These are phyloP conservation scores for Thinopyrum elongatum DNA, from an alignment of 176 grass and related monocot genomes.

Conservation along the genomic window DNA sequence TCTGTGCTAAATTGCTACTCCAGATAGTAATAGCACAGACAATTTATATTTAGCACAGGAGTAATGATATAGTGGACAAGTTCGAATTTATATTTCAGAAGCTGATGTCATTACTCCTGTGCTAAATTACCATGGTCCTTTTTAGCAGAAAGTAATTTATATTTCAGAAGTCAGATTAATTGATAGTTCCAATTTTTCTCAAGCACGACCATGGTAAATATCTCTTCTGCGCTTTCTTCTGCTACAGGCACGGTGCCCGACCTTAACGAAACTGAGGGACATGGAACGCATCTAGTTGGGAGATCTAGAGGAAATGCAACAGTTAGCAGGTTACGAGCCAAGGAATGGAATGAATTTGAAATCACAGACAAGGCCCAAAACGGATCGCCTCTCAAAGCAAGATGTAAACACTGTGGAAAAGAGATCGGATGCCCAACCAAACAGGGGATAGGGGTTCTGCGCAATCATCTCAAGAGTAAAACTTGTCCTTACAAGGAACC, in stretches of 20 bases:
- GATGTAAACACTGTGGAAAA: background rate
- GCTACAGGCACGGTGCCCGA: background rate
- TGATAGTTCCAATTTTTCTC: no score
- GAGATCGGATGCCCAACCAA: background rate
- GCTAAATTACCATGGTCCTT: no score
- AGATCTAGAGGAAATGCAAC: background rate
- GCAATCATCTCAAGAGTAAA: slow-evolving; percentile 12
- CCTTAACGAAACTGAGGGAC: background rate
- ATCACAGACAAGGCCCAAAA: background rate
- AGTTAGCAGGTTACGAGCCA: background rate
- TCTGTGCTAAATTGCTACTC: no score
- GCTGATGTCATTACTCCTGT: no score
- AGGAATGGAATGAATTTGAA: background rate
- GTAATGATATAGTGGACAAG: no score
- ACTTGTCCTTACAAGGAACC: background rate
- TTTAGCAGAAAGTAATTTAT: no score
- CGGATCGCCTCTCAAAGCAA: background rate
- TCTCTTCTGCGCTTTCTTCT: background rate
- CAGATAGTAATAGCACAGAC: no score
- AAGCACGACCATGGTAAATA: background rate
- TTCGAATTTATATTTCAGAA: no score
- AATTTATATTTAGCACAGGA: no score
- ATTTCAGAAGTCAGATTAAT: no score
- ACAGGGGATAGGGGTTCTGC: background rate
- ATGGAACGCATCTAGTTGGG: background rate